A percentile compares a stretch with the other conserved stretches of the same genome.
phyloP scores from a whole-genome alignment of 768 basidiomycete species.

The Xerocomus potaroensis region DNA sequence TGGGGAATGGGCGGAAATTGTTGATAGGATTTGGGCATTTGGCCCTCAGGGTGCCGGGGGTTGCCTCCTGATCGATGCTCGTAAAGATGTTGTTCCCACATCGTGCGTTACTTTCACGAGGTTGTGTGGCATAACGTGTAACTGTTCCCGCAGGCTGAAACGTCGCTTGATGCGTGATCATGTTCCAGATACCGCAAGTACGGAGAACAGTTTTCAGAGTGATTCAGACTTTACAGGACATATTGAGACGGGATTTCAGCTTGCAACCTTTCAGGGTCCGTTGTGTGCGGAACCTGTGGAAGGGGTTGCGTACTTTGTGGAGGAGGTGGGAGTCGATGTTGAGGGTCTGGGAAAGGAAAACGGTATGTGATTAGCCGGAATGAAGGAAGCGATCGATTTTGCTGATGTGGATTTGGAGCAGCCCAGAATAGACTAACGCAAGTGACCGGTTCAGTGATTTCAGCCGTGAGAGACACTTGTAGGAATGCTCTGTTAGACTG shows the following conservation, averaged over 20 bases:
- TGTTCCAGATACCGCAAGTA: slow-evolving; percentile 27
- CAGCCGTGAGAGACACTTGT: slow-evolving; percentile 85
- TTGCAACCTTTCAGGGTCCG: slow-evolving; percentile 92
- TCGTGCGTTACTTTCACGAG: slow-evolving; percentile 47
- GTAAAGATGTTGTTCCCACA: slow-evolving; percentile 41
- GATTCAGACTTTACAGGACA: slow-evolving; percentile 68
- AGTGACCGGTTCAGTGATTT: slow-evolving; percentile 86
- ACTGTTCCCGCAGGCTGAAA: slow-evolving; percentile 41
- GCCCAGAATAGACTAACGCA: slow-evolving; percentile 80
- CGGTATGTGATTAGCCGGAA: slow-evolving; percentile 39
- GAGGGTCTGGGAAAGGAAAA: slow-evolving; percentile 61
- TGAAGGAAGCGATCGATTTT: slow-evolving; percentile 1
- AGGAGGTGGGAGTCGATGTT: slow-evolving; percentile 61
- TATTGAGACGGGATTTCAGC: slow-evolving; percentile 91
- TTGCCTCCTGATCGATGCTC: slow-evolving; percentile 78
- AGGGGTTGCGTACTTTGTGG: slow-evolving; percentile 88
- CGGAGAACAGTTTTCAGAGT: slow-evolving; percentile 34
- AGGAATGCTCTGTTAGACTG: slow-evolving; percentile 89
- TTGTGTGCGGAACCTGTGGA: slow-evolving; percentile 93
- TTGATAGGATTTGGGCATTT: slow-evolving; percentile 82
- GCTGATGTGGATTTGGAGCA: slow-evolving; percentile 30
- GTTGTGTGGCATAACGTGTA: slow-evolving; percentile 3
- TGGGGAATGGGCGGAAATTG: slow-evolving; percentile 72
- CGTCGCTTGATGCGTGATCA: slow-evolving; percentile 41
- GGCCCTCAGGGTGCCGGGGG: slow-evolving; percentile 86